Evolutionary conservation across 192 early-diverging fungal genomes (phyloP), one percentile per base, ranked within the genome.

Genomic region (Gaertneriomyces sp.): DNA sequence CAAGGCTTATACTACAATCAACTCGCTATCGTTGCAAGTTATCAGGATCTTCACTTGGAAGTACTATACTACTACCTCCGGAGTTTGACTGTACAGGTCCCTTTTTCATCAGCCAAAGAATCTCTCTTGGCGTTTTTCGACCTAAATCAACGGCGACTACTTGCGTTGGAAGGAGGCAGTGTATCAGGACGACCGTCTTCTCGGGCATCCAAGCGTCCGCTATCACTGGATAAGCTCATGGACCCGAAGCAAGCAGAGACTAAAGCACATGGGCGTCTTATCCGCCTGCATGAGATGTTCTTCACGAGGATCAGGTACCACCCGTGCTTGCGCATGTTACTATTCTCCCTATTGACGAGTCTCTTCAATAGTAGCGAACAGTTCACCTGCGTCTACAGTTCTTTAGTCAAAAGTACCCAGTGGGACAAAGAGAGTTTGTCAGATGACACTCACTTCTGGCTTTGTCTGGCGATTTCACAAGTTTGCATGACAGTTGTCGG

Each of bases 1-100:
- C 60, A 12, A 75, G 76, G 76, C 11, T 68, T 73, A 44, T 73
- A 67, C 46, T 71, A 60, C 56, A 72, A 79, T 42, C 77, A 79
- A 45, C 63, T 79, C 5, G 77, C 77, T 5, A 69, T 67, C n/a
- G 50, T 72, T 12, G 40, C 64, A 19, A 54, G 60, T 19, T 70
- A 66, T 50, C 44, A 20, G 38, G 54, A 57, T 4, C 45, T 47
- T 12, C 52, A 43, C 33, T 39, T 74, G 14, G 57, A 58, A 14
- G 54, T 71, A 20, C 47, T 75, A 9, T 47, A 61, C 43, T 45
- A 70, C 33, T 75, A 59, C 47, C 42, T 74, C 12, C 66, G 73
- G 8, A 67, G 73, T 40, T 64, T 75, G 55, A 73, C 63, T 25
- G 73, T 69, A 25, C 66, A 71, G 51, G 54, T 45, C 7, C 71